Evolutionary conservation across 1,139 yeast genomes (phyloP), one percentile per base, ranked within the genome.

Genomic region (Lodderomyces orthopsilosis): DNA sequence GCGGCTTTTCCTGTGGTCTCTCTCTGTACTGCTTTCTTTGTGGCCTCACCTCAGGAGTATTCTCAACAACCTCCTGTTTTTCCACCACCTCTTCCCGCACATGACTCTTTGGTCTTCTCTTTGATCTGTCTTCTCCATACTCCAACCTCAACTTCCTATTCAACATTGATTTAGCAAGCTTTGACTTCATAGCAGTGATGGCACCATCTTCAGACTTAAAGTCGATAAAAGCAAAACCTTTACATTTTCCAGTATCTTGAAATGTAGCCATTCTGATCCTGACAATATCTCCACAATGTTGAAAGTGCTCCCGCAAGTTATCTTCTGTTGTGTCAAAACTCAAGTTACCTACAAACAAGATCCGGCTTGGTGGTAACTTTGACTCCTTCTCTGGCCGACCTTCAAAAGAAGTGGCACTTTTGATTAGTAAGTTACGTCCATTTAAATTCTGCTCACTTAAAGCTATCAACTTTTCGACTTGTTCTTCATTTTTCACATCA

Each of bases 221-320:
- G 63, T 93, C 98, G 35, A 93, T 68, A 58, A 93, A 93, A 1
- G 96, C 93, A 71, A 91, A 93, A 1, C 98, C 98, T 63, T 93
- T 93, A 70, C 98, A 93, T 61, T 90, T 91, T 1, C 98, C 98
- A 35, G 87, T 72, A 59, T 93, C 98, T 66, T 93, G 93, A 63
- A 93, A 93, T 7, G 98, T 91, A 2, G 98, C 98, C 95, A 91
- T 91, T 62, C 98, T 79, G 43, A 91, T 80, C 54, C 79, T 81
- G 26, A 75, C 68, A 46, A 90, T 90, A 48, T 87, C 91, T 24
- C 97, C 97, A 58, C 87, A 83, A 53, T 73, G 81, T 57, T 77
- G 77, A 70, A 91, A 93, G 52, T 88, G 96, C 54, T 81, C 84
- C 51, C 80, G 83, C 37, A 93, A 71, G 50, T 81, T 66, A 24